Evolutionary conservation across 129 eudicot species (phyloP), one percentile per base, ranked within the genome.

Genomic region (Ambrosia trifida): DNA sequence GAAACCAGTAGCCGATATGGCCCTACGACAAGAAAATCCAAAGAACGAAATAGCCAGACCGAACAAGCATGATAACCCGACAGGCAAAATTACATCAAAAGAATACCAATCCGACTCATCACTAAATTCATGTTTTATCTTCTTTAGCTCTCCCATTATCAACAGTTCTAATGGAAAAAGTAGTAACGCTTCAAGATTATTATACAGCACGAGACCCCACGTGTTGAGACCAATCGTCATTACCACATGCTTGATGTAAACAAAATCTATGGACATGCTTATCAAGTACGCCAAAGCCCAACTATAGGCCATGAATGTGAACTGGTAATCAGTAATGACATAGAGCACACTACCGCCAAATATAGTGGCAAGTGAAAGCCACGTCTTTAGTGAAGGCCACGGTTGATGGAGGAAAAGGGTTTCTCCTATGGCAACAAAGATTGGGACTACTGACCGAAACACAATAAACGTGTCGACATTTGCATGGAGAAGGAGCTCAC

Each of bases 251-350:
- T 95, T 95, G 11, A 88, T 95, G 89, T 95, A 95, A 38, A 95
- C 97, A 81, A 95, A 95, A 86, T 95, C 99, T 45, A 95, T 88
- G 2, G 99, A 87, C 99, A 90, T 95, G 88, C 97, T 90, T 63
- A 90, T 86, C 13, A 95, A 70, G 69, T 95, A 95, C 4, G 94
- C 99, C 74, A 90, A 67, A 38, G 99, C 99, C 99, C 99, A 95
- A 52, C 81, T 84, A 77, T 95, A 95, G 3, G 97, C 99, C 81
- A 80, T 87, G 73, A 90, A 52, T 9, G 99, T 85, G 81, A 95
- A 95, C 81, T 95, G 97, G 79, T 87, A 95, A 95, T 95, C 99
- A 0, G 97, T 90, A 10, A 81, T 68, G 63, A 95, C 99, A 76
- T 95, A 95, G 5, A 95, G 83, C 64, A 90, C 88, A 32, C 97